Conservation (phyloP, 1,139 yeast genomes). For the Lodderomyces parapsilosis region DNA sequence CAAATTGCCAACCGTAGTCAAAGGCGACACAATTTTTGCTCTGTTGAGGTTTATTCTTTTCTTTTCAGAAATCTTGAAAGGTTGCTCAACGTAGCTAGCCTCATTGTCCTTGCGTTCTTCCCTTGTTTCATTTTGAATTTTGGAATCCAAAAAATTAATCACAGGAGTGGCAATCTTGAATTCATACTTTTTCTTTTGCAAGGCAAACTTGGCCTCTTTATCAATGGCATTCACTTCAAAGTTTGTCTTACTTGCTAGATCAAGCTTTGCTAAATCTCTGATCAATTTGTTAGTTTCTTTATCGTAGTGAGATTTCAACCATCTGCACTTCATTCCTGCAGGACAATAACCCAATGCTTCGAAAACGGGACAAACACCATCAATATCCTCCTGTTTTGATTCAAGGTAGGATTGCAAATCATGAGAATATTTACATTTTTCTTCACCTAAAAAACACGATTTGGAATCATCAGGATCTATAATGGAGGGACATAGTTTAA, state of each 20-base stretch:
- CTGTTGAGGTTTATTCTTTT: constrained; percentile 62
- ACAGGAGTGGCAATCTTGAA: constrained; percentile 57
- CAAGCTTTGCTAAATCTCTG: constrained; percentile 41
- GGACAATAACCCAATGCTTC: constrained; percentile 87
- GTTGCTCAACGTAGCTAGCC: constrained; percentile 64
- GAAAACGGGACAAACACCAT: constrained; percentile 80
- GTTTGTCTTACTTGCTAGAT: constrained; percentile 29
- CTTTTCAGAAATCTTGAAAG: constrained; percentile 81
- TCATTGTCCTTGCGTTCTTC: constrained; percentile 31
- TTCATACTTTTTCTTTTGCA: constrained; percentile 64
- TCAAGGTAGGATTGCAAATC: constrained; percentile 63
- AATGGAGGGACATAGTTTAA: constrained; percentile 66
- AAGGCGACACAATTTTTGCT: constrained; percentile 89
- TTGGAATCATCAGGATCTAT: constrained; percentile 57
- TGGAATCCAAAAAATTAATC: constrained; percentile 53
- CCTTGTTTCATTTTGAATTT: constrained; percentile 30
- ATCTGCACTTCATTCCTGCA: constrained; percentile 87
- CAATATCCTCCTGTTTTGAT: constrained; percentile 68
- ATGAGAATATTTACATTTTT: constrained; percentile 75
- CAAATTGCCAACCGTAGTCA: constrained; percentile 95
- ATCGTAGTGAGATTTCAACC: constrained; percentile 75
- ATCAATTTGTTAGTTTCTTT: constrained; percentile 46
- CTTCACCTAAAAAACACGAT: constrained; percentile 71
- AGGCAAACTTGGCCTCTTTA: constrained; percentile 47
- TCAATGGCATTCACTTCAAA: constrained; percentile 69